These are phyloP conservation scores for Thuidium tamariscinum DNA, from an alignment of 225 moss, liverwort and hornwort species.

Conservation along the genomic window DNA sequence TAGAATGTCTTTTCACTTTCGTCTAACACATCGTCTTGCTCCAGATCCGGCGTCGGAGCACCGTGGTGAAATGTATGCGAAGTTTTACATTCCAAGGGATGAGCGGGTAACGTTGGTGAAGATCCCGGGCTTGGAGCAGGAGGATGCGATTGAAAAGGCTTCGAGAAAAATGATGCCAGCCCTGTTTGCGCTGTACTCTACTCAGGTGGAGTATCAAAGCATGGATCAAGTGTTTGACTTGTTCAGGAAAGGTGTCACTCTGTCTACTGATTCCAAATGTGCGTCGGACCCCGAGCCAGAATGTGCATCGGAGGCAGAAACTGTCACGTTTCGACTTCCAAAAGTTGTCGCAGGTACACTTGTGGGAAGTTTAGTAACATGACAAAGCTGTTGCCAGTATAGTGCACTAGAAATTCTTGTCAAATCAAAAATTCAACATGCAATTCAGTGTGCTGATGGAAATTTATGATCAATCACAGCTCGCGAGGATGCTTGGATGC, in stretches of 20 bases:
- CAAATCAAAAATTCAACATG: not conserved
- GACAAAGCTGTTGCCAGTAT: not conserved
- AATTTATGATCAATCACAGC: constrained; percentile 10
- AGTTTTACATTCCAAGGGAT: constrained; percentile 60
- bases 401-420: not conserved
- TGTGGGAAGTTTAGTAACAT: not conserved
- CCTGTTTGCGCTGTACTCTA: constrained; percentile 30
- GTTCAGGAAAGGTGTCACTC: constrained; percentile 27
- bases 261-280: not conserved
- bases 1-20: not conserved
- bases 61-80: constrained; percentile 37
- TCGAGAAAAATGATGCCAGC: constrained; percentile 58
- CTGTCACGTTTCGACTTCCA: constrained; percentile 17
- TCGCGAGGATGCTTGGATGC: constrained; percentile 50
- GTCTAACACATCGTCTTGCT: not conserved
- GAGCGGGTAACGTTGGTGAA: constrained; percentile 47
- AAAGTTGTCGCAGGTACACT: constrained; percentile 37
- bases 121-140: constrained; percentile 27
- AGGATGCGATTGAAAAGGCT: constrained; percentile 47
- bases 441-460: not conserved
- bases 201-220: constrained; percentile 37
- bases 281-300: not conserved
- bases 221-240: constrained; percentile 43
- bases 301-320: not conserved
- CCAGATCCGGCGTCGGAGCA: constrained; percentile 49